phyloP scores from a whole-genome alignment of 1,284 basidiomycete species.

The Stereum hirsutum region DNA sequence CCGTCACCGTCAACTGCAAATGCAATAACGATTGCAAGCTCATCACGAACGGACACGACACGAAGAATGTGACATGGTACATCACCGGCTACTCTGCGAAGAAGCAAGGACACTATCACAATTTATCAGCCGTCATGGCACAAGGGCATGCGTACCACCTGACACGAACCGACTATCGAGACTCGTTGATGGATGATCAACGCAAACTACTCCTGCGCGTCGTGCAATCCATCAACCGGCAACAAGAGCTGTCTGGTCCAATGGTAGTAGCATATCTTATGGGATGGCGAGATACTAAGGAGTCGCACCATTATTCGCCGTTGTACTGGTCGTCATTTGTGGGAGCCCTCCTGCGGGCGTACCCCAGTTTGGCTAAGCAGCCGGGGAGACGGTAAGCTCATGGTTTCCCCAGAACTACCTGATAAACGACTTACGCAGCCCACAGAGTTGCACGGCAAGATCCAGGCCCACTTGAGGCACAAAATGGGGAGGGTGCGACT shows the following conservation, averaged over 20 bases:
- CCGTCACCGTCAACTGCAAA: slow-evolving; percentile 12
- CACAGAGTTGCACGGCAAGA: neutral
- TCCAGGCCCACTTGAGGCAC: too few species aligned
- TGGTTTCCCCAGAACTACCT: too few species aligned
- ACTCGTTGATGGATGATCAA: slow-evolving; percentile 13
- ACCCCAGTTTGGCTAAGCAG: neutral
- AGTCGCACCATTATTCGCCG: slow-evolving; percentile 21
- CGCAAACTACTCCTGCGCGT: slow-evolving; percentile 16
- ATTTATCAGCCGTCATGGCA: slow-evolving; percentile 24
- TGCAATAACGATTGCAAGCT: slow-evolving; percentile 29
- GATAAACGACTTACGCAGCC: neutral
- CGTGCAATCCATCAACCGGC: slow-evolving; percentile 19
- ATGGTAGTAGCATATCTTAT: slow-evolving; percentile 25
- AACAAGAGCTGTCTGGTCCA: slow-evolving; percentile 26
- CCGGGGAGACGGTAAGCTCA: neutral
- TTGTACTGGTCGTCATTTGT: slow-evolving; percentile 22
- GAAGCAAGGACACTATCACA: slow-evolving; percentile 13
- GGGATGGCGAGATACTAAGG: slow-evolving; percentile 23
- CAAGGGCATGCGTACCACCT: slow-evolving; percentile 18
- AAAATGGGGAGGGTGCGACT: neutral
- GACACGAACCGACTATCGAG: slow-evolving; percentile 8
- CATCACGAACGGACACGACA: slow-evolving; percentile 21
- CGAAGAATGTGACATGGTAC: slow-evolving; percentile 10
- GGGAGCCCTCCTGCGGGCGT: neutral
- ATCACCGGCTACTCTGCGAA: slow-evolving; percentile 17